Percentiles rank a stretch among this genome's conserved stretches.
Conservation (phyloP, 306 rosid species). For the Sicyos baderoa region DNA sequence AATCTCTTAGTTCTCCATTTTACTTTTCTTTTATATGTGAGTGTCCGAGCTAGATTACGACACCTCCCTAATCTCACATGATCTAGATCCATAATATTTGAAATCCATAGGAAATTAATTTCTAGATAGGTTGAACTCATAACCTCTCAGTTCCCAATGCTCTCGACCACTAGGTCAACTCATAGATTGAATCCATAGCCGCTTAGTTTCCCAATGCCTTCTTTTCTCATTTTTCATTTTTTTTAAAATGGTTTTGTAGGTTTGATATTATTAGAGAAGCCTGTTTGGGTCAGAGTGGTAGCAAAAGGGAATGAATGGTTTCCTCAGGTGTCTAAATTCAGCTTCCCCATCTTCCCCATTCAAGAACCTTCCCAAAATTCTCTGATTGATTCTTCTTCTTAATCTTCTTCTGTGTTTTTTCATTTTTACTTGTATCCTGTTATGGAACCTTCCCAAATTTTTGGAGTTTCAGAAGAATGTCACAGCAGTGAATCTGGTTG, state of each 20-base stretch:
- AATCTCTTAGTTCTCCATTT: too few relatives aligned
- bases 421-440: neutral
- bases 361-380: constrained; percentile 17
- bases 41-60: too few relatives aligned
- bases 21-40: too few relatives aligned
- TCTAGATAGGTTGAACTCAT: too few relatives aligned
- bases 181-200: too few relatives aligned
- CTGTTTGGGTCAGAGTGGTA: constrained; percentile 21
- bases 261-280: constrained; percentile 10
- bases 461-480: constrained; percentile 70
- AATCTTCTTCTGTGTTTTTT: neutral
- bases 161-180: too few relatives aligned
- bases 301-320: constrained; percentile 15
- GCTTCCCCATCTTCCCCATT: constrained; percentile 25
- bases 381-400: neutral
- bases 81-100: too few relatives aligned
- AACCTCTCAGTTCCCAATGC: too few relatives aligned
- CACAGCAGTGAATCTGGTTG: constrained; percentile 96
- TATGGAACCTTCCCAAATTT: constrained; percentile 56
- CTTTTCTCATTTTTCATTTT: neutral
- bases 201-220: too few relatives aligned
- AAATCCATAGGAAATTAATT: too few relatives aligned
- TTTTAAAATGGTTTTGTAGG: neutral
- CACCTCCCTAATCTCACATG: too few relatives aligned
- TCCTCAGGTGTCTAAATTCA: constrained; percentile 26